A percentile compares a stretch with the other conserved stretches of the same genome.
phyloP scores from a whole-genome alignment of 305 asterid genomes.

The Fraxinus dipetala region DNA sequence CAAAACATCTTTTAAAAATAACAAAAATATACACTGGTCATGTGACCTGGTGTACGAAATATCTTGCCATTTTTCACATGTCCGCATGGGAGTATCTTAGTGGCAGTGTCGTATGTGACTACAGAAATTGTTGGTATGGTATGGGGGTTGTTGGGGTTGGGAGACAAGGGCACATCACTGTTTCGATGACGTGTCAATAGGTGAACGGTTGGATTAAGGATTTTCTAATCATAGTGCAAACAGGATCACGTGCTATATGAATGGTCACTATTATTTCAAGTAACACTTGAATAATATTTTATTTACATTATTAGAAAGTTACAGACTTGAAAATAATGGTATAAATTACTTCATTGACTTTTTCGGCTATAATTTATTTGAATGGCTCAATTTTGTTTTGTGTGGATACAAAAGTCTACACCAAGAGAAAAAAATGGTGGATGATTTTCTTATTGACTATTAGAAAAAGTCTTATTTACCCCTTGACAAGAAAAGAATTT shows the following conservation, averaged over 20 bases:
- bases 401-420: background rate
- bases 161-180: constrained; percentile 13
- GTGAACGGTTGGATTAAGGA: constrained; percentile 16
- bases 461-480: background rate
- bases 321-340: background rate
- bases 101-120: constrained; percentile 16
- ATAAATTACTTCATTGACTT: background rate
- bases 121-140: constrained; percentile 20
- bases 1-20: too few species aligned
- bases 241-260: constrained; percentile 44
- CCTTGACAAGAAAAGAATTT: background rate
- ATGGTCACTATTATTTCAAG: constrained; percentile 4
- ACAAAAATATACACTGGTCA: background rate
- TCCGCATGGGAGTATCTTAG: constrained; percentile 5
- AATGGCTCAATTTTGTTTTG: background rate
- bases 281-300: background rate
- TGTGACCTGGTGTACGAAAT: constrained; percentile 25
- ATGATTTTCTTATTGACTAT: too few species aligned
- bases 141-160: constrained; percentile 19
- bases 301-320: background rate
- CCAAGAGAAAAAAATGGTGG: background rate
- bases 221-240: constrained; percentile 16
- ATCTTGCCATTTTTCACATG: constrained; percentile 10
- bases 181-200: constrained; percentile 20
- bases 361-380: background rate